A percentile compares a stretch with the other conserved stretches of the same genome.
Conservation (phyloP, 164 flowering plant genomes). For the Paratinospora sagittata region DNA sequence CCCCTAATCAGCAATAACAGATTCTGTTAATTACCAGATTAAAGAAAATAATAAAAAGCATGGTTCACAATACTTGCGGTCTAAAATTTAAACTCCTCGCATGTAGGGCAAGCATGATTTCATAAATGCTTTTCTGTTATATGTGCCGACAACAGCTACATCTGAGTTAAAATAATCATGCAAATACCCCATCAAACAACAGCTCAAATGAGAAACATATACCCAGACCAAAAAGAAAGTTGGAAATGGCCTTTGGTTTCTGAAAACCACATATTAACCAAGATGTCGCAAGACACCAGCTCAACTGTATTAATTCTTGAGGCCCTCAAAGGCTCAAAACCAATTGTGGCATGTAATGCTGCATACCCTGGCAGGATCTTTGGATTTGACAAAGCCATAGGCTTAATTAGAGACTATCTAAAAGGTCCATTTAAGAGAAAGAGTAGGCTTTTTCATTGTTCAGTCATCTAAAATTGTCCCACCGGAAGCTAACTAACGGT, state of each 20-base stretch:
- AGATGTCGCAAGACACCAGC: background rate
- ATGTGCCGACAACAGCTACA: background rate
- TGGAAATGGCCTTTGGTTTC: background rate
- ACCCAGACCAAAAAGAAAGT: background rate
- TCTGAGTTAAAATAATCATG: background rate
- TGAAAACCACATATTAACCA: slow-evolving; percentile 1
- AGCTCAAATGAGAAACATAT: background rate
- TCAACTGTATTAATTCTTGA: too few species aligned
- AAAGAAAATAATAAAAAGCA: background rate
- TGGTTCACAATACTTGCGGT: background rate
- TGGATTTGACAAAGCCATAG: too few species aligned
- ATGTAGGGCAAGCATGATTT: background rate
- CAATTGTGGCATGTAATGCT: too few species aligned
- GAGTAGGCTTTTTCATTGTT: too few species aligned
- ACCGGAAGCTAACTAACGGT: too few species aligned
- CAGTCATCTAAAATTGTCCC: too few species aligned
- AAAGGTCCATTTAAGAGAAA: too few species aligned
- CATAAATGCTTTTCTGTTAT: background rate
- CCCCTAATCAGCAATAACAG: background rate
- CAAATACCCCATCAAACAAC: background rate
- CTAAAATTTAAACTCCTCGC: background rate
- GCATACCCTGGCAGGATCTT: too few species aligned
- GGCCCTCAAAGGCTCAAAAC: too few species aligned
- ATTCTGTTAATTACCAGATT: background rate
- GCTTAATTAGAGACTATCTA: too few species aligned